Conservation (phyloP, 352 stramenopile genomes). For the Phytopythium kandeliae region DNA sequence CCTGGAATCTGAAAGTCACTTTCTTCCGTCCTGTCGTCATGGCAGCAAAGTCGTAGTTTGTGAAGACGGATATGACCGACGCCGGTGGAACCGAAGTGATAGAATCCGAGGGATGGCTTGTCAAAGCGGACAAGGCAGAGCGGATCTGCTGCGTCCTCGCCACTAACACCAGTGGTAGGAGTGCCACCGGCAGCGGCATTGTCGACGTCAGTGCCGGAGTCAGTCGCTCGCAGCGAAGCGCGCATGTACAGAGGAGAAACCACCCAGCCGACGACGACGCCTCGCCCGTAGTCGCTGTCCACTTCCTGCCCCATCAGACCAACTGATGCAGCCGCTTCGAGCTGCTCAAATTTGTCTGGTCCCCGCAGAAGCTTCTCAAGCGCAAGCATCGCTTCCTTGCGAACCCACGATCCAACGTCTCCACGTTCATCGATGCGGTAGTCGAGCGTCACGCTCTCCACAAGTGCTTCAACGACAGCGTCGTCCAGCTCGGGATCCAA, state of each 20-base stretch:
- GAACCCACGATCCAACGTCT: slow-evolving; percentile 97
- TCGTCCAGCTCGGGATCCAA: slow-evolving; percentile 32
- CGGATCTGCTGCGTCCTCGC: slow-evolving; percentile 10
- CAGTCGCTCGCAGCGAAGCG: neutral
- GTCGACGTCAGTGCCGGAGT: slow-evolving; percentile 10
- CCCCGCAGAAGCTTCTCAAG: slow-evolving; percentile 77
- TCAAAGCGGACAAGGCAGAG: slow-evolving; percentile 63
- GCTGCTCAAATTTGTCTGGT: slow-evolving; percentile 16
- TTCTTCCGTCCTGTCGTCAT: neutral
- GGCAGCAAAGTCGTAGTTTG: slow-evolving; percentile 13
- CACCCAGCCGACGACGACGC: slow-evolving; percentile 34
- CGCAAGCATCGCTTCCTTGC: slow-evolving; percentile 92
- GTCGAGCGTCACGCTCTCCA: slow-evolving; percentile 88
- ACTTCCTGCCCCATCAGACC: slow-evolving; percentile 26
- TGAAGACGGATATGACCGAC: slow-evolving; percentile 41
- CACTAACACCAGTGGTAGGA: slow-evolving; percentile 17
- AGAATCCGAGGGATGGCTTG: slow-evolving; percentile 53
- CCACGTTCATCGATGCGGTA: slow-evolving; percentile 97
- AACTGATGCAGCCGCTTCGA: slow-evolving; percentile 25
- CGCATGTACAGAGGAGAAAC: slow-evolving; percentile 6
- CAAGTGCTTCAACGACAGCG: slow-evolving; percentile 75
- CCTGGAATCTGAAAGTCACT: slow-evolving; percentile 18
- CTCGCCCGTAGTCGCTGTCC: slow-evolving; percentile 33
- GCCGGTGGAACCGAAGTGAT: slow-evolving; percentile 64
- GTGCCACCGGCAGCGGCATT: slow-evolving; percentile 21